These are phyloP conservation scores for Shiraia bambusicola DNA, from an alignment of 2,329 filamentous ascomycete species.

Conservation along the genomic window DNA sequence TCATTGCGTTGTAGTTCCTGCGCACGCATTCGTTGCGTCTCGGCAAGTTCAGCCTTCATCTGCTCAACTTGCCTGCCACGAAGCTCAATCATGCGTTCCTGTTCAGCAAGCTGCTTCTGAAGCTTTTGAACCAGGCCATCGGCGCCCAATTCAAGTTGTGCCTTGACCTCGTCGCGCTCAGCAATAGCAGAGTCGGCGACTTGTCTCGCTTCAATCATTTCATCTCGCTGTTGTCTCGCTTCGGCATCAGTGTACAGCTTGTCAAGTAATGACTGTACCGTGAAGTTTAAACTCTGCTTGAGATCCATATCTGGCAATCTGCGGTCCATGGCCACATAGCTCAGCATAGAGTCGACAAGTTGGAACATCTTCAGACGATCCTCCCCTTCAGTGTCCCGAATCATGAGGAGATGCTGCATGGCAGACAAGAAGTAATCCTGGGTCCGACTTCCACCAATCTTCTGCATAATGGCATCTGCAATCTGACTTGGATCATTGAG, in stretches of 20 bases:
- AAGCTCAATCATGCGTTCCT: slow-evolving; percentile 84
- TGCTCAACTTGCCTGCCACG: slow-evolving; percentile 83
- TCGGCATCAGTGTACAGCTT: slow-evolving; percentile 96
- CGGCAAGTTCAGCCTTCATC: slow-evolving; percentile 85
- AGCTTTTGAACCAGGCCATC: slow-evolving; percentile 91
- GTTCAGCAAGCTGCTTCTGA: slow-evolving; percentile 92
- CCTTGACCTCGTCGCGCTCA: slow-evolving; percentile 91
- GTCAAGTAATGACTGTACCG: slow-evolving; percentile 90
- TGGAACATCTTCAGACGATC: slow-evolving; percentile 95
- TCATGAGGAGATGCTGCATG: slow-evolving; percentile 90
- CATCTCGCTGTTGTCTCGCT: slow-evolving; percentile 86
- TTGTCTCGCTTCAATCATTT: slow-evolving; percentile 84
- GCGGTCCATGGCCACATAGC: slow-evolving; percentile 97
- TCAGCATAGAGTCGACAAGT: slow-evolving; percentile 97
- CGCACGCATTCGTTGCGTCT: slow-evolving; percentile 78
- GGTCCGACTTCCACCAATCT: slow-evolving; percentile 77
- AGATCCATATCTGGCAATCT: slow-evolving; percentile 94
- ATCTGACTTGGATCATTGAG: slow-evolving; percentile 92
- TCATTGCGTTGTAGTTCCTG: slow-evolving; percentile 94
- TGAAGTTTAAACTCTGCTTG: slow-evolving; percentile 96
- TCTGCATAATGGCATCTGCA: slow-evolving; percentile 86
- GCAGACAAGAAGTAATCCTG: slow-evolving; percentile 96
- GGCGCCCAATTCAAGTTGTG: slow-evolving; percentile 84
- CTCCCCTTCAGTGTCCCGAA: slow-evolving; percentile 87
- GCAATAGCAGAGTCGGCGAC: slow-evolving; percentile 95